phyloP scores from a whole-genome alignment of 129 eudicot species.

The Sambucus nigra region DNA sequence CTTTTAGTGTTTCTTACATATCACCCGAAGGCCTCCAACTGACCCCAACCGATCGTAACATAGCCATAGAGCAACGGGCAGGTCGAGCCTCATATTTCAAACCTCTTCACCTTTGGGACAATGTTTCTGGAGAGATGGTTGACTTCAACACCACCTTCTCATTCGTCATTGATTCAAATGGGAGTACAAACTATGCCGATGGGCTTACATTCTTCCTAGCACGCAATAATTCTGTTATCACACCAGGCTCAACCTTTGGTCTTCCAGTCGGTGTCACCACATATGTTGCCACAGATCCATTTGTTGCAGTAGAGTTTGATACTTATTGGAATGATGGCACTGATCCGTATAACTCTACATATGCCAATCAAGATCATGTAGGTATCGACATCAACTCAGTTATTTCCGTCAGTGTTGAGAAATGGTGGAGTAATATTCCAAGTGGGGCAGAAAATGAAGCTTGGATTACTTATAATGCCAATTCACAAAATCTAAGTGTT shows the following conservation, averaged over 20 bases:
- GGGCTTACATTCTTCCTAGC: constrained; percentile 29
- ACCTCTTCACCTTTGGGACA: constrained; percentile 26
- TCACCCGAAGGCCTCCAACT: constrained; percentile 16
- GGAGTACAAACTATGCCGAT: not conserved
- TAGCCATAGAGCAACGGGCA: not conserved
- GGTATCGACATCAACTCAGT: constrained; percentile 21
- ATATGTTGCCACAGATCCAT: too few species aligned
- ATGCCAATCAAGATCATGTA: too few species aligned
- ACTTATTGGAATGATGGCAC: not conserved
- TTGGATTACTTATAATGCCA: constrained; percentile 19
- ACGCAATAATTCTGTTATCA: not conserved
- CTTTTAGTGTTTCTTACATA: too few species aligned
- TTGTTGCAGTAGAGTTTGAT: constrained; percentile 28
- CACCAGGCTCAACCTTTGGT: not conserved
- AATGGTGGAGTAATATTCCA: constrained; percentile 7
- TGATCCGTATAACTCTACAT: not conserved
- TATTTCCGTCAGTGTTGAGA: not conserved
- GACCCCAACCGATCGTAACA: constrained; percentile 5
- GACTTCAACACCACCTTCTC: constrained; percentile 31
- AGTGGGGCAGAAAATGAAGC: constrained; percentile 12
- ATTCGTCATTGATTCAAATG: constrained; percentile 23
- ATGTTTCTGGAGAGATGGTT: constrained; percentile 10
- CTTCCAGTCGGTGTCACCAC: not conserved
- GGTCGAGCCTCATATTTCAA: constrained; percentile 22
- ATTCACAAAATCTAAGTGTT: constrained; percentile 9